Conservation (phyloP, 371 early-diverging fungal genomes). For the Rhizopus delemar region DNA sequence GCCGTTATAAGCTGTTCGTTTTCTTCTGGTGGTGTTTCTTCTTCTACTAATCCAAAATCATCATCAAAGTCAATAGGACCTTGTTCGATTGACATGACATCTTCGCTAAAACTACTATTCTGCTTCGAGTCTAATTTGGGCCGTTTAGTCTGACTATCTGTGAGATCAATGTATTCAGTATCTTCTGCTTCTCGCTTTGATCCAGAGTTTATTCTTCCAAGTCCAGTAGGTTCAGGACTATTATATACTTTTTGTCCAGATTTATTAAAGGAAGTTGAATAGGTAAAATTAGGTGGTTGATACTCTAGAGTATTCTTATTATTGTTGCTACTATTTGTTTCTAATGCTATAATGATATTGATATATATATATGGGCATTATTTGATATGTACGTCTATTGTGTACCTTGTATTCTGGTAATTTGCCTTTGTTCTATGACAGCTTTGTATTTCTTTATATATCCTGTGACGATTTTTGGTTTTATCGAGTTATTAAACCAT, state of each 20-base stretch:
- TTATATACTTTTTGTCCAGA: not conserved
- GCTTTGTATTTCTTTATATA: conserved; percentile 1
- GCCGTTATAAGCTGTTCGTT: not conserved
- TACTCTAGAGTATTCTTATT: not conserved
- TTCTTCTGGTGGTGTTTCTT: not conserved
- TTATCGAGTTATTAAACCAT: conserved; percentile 21
- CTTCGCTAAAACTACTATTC: not conserved
- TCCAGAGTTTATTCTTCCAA: not conserved
- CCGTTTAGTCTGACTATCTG: conserved; percentile 16
- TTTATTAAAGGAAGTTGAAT: not conserved
- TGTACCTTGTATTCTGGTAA: not conserved
- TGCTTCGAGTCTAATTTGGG: not conserved
- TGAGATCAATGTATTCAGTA: conserved; percentile 8
- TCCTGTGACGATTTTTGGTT: conserved; percentile 10
- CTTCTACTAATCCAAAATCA: not conserved
- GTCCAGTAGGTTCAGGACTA: not conserved
- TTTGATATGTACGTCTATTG: not conserved
- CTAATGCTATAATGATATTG: not conserved
- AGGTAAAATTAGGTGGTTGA: not conserved
- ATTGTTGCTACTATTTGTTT: not conserved
- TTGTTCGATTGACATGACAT: not conserved
- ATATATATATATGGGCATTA: not conserved
- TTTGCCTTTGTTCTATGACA: not conserved
- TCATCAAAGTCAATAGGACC: not conserved
- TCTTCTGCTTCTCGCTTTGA: conserved; percentile 1